Percentiles rank a stretch among this genome's conserved stretches.
Evolutionary conservation across 495 filamentous ascomycete genomes (phyloP).

Genomic region (Aspergillus asperescens): DNA sequence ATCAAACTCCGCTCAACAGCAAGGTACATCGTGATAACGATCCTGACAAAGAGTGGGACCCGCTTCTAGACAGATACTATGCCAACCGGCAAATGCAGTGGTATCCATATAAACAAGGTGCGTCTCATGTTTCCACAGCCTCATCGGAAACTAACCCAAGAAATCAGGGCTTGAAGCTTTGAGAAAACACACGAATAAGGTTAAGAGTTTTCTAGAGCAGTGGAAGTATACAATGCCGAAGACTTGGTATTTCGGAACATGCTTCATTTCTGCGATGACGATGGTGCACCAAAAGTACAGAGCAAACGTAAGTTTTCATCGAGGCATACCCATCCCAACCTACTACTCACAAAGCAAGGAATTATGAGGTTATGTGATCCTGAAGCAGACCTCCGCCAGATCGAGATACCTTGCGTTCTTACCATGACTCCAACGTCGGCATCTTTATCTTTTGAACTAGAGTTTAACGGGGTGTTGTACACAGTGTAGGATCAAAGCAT

Average conservation of each 20-base stretch:
- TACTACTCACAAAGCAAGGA: too few species aligned
- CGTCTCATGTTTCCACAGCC: not conserved
- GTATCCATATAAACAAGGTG: slow-evolving; percentile 37
- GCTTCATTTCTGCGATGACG: slow-evolving; percentile 11
- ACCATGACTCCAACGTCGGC: slow-evolving; percentile 25
- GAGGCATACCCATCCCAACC: too few species aligned
- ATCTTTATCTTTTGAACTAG: slow-evolving; percentile 23
- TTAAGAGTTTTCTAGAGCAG: not conserved
- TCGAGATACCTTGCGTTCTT: slow-evolving; percentile 16
- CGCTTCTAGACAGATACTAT: slow-evolving; percentile 22
- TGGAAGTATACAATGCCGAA: not conserved
- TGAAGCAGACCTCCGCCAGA: slow-evolving; percentile 19
- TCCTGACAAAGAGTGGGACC: not conserved
- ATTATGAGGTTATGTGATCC: slow-evolving; percentile 16
- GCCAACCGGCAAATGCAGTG: slow-evolving; percentile 20
- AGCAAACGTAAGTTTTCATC: slow-evolving; percentile 11
- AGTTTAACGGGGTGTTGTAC: slow-evolving; percentile 28
- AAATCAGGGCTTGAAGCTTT: slow-evolving; percentile 7
- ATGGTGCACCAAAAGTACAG: not conserved
- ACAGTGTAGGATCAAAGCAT: slow-evolving; percentile 17
- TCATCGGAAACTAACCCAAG: not conserved
- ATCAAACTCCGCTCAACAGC: slow-evolving; percentile 27
- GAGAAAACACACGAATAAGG: slow-evolving; percentile 6
- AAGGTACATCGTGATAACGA: slow-evolving; percentile 5
- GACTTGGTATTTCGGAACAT: not conserved